Conservation (phyloP, 495 filamentous ascomycete genomes). For the Letharia lupina region DNA sequence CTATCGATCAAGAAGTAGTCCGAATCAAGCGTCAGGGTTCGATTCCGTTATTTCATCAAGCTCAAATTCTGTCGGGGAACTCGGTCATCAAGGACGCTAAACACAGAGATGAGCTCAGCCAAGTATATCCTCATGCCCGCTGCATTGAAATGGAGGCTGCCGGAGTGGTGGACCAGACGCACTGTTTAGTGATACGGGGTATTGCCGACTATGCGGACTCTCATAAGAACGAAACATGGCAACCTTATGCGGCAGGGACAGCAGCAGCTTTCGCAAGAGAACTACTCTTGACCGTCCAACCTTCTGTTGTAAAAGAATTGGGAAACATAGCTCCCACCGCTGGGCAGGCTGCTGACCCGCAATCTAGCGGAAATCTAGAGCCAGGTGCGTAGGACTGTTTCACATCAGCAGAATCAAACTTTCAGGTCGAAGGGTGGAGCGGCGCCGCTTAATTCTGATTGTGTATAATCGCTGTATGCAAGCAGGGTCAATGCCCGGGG, state of each 20-base stretch:
- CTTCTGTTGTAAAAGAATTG: background rate
- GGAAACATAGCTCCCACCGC: background rate
- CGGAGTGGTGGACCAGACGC: slow-evolving; percentile 32
- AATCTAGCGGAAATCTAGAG: background rate
- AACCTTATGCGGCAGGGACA: background rate
- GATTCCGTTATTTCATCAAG: slow-evolving; percentile 25
- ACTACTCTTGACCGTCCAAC: background rate
- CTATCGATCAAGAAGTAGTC: slow-evolving; percentile 21
- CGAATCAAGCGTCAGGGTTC: slow-evolving; percentile 10
- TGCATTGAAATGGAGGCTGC: slow-evolving; percentile 41
- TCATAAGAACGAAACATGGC: background rate
- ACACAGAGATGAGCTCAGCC: slow-evolving; percentile 28
- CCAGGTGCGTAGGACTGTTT: background rate
- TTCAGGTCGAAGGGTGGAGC: background rate
- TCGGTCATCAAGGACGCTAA: slow-evolving; percentile 30
- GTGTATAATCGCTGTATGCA: background rate
- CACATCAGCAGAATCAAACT: background rate
- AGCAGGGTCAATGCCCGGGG: background rate
- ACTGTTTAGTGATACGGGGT: slow-evolving; percentile 36
- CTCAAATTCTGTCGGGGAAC: slow-evolving; percentile 32
- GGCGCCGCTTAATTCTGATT: background rate
- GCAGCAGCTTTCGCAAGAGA: slow-evolving; percentile 4
- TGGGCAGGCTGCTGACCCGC: background rate
- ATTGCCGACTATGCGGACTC: slow-evolving; percentile 33
- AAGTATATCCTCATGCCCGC: slow-evolving; percentile 5